These are phyloP conservation scores for Cystobasidium ongulense DNA, from an alignment of 768 basidiomycete genomes.

Conservation along the genomic window DNA sequence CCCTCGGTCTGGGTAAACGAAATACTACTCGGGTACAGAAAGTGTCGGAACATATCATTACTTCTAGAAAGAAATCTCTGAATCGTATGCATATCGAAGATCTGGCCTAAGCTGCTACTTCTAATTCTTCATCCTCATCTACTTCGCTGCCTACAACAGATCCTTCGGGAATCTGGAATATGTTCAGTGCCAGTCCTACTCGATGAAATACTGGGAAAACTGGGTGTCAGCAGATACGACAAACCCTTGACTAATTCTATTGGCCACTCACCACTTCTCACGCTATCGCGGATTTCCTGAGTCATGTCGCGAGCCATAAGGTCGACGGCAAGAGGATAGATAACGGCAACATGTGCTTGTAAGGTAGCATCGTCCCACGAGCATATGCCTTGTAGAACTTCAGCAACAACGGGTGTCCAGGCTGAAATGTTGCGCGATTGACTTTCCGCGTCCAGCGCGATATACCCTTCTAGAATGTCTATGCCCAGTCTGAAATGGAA, in stretches of 20 bases:
- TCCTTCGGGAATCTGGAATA: slow-evolving; percentile 11
- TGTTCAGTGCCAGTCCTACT: slow-evolving; percentile 2
- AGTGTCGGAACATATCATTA: background rate
- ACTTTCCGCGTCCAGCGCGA: slow-evolving; percentile 74
- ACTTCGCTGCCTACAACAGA: background rate
- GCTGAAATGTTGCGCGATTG: slow-evolving; percentile 91
- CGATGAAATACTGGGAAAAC: slow-evolving; percentile 41
- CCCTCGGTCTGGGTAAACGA: background rate
- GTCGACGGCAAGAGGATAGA: slow-evolving; percentile 83
- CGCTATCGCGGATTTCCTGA: slow-evolving; percentile 68
- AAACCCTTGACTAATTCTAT: background rate
- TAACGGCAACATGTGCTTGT: slow-evolving; percentile 70
- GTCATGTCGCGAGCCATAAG: slow-evolving; percentile 72
- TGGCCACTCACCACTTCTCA: slow-evolving; percentile 48
- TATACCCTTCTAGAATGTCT: slow-evolving; percentile 83
- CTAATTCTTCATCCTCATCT: background rate
- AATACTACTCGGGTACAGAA: background rate
- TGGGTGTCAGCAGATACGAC: background rate
- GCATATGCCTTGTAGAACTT: slow-evolving; percentile 82
- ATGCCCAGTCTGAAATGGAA: slow-evolving; percentile 70
- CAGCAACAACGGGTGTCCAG: slow-evolving; percentile 98
- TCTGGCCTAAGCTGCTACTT: background rate
- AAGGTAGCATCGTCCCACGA: slow-evolving; percentile 86
- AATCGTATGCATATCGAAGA: background rate
- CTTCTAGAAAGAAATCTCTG: background rate